A percentile compares a stretch with the other conserved stretches of the same genome.
phyloP scores from a whole-genome alignment of 2,329 filamentous ascomycete genomes.

The Zelopaecilomyces penicillatus region DNA sequence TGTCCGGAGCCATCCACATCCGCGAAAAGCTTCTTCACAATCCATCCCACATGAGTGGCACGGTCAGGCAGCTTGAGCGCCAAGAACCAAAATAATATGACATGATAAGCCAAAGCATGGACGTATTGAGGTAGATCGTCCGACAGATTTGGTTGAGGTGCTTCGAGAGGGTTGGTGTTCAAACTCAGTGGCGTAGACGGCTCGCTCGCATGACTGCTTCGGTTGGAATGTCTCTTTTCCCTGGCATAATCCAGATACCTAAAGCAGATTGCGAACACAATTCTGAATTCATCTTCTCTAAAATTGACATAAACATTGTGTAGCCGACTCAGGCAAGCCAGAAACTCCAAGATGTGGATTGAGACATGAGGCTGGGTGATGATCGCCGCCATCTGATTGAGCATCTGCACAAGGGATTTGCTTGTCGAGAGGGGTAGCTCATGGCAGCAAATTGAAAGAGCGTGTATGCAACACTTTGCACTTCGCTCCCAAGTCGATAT shows the following conservation, averaged over 20 bases:
- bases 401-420: slow-evolving; percentile 74
- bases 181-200: slow-evolving; percentile 21
- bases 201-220: slow-evolving; percentile 39
- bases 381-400: slow-evolving; percentile 91
- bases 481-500: slow-evolving; percentile 79
- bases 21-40: slow-evolving; percentile 75
- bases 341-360: slow-evolving; percentile 90
- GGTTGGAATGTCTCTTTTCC: slow-evolving; percentile 48
- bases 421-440: slow-evolving; percentile 83
- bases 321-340: slow-evolving; percentile 79
- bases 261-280: slow-evolving; percentile 91
- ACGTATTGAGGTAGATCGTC: slow-evolving; percentile 90
- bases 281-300: slow-evolving; percentile 83
- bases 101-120: slow-evolving; percentile 86
- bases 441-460: slow-evolving; percentile 87
- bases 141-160: slow-evolving; percentile 24
- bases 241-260: slow-evolving; percentile 85
- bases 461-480: slow-evolving; percentile 89
- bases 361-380: slow-evolving; percentile 89
- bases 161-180: slow-evolving; percentile 12
- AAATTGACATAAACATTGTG: slow-evolving; percentile 83
- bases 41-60: slow-evolving; percentile 78
- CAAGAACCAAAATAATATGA: slow-evolving; percentile 95
- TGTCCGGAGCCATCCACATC: slow-evolving; percentile 63
- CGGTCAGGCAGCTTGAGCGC: slow-evolving; percentile 79